Evolutionary conservation across 2,329 filamentous ascomycete genomes (phyloP).

Genomic region (Pseudocercospora fijiensis): DNA sequence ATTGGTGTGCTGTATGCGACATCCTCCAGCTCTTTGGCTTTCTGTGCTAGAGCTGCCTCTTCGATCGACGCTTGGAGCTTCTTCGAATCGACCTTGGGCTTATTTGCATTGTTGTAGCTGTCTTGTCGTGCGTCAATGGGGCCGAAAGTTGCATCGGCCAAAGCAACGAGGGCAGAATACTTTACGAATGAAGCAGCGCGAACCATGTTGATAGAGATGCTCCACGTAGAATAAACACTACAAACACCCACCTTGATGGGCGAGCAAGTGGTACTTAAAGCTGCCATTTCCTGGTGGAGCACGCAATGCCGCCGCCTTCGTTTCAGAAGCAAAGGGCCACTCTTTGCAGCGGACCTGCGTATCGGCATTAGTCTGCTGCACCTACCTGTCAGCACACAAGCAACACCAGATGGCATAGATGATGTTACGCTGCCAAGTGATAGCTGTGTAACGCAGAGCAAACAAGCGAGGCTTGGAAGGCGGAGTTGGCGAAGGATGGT

Average conservation of each 20-base stretch:
- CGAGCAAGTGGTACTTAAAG: constrained; percentile 10
- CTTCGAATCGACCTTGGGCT: constrained; percentile 21
- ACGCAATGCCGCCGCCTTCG: neutral
- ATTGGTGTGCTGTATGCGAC: constrained; percentile 41
- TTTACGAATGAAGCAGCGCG: constrained; percentile 11
- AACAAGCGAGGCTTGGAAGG: constrained; percentile 15
- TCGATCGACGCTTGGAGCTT: constrained; percentile 23
- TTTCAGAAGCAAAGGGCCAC: constrained; percentile 1
- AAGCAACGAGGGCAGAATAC: constrained; percentile 8
- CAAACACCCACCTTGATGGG: constrained; percentile 16
- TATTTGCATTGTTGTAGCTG: constrained; percentile 4
- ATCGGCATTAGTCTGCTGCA: constrained; percentile 5
- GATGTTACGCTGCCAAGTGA: constrained; percentile 18
- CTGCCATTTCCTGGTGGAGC: neutral
- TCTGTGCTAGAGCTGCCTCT: constrained; percentile 24
- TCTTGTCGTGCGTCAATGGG: constrained; percentile 16
- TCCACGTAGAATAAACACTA: neutral
- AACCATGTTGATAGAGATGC: constrained; percentile 13
- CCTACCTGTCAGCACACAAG: neutral
- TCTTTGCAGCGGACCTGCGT: constrained; percentile 14
- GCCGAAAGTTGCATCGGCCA: constrained; percentile 10
- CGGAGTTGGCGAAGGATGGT: neutral
- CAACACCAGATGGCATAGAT: neutral
- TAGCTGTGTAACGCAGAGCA: constrained; percentile 14
- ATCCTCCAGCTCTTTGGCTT: constrained; percentile 37